A percentile compares a stretch with the other conserved stretches of the same genome.
These are phyloP conservation scores for Globisporangium megalacanthum DNA, from an alignment of 352 stramenopile species.

Conservation along the genomic window DNA sequence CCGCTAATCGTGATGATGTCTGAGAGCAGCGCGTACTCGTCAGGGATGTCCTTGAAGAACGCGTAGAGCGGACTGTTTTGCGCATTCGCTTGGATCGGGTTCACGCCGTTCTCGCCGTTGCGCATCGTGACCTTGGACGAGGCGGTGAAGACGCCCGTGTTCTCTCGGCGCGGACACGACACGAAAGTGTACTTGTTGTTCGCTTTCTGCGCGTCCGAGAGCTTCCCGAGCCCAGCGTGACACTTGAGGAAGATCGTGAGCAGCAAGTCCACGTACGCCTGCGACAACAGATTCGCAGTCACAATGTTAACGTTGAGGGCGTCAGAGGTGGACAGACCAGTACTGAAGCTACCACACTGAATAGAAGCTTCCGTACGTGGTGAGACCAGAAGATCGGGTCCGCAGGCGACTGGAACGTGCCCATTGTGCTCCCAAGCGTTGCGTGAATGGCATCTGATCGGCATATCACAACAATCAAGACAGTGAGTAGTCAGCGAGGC, in stretches of 20 bases:
- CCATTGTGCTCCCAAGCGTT: constrained; percentile 62
- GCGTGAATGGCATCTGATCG: constrained; percentile 73
- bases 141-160: constrained; percentile 4
- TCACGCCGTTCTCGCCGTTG: constrained; percentile 36
- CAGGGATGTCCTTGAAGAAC: constrained; percentile 37
- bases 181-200: constrained; percentile 58
- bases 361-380: constrained; percentile 23
- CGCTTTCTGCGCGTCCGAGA: constrained; percentile 52
- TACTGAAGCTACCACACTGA: too few species aligned
- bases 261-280: constrained; percentile 62
- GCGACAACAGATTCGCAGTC: not conserved
- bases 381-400: constrained; percentile 88
- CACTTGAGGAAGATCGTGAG: constrained; percentile 86
- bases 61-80: constrained; percentile 40
- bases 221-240: constrained; percentile 50
- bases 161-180: constrained; percentile 36
- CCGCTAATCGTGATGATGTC: constrained; percentile 18
- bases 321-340: not conserved
- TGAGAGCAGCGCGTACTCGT: constrained; percentile 17
- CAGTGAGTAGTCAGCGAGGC: not conserved
- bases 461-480: not conserved
- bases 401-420: constrained; percentile 59
- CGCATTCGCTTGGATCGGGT: constrained; percentile 48
- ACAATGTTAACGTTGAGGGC: not conserved
- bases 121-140: constrained; percentile 49